These are phyloP conservation scores for Ceratocystis smalleyi DNA, from an alignment of 2,329 filamentous ascomycete species.

Conservation along the genomic window DNA sequence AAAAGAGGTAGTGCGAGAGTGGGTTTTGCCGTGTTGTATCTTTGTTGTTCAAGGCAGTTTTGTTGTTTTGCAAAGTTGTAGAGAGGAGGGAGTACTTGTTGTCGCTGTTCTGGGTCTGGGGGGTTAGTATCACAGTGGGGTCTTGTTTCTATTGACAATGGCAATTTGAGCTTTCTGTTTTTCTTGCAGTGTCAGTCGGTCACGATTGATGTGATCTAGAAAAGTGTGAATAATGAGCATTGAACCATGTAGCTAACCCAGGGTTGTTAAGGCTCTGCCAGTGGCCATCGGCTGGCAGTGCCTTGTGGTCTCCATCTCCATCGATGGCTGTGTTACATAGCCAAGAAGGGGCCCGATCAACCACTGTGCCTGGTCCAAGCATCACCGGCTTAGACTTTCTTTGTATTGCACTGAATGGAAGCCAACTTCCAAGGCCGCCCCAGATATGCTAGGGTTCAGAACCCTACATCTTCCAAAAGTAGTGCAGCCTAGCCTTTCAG, in stretches of 20 bases:
- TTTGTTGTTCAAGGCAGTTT: neutral
- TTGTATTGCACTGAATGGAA: too few relatives aligned
- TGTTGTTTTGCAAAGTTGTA: neutral
- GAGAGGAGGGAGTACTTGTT: neutral
- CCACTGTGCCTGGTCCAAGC: too few relatives aligned
- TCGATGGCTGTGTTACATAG: neutral
- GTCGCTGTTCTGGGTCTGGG: slow-evolving; percentile 4
- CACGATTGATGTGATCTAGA: neutral
- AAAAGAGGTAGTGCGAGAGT: neutral
- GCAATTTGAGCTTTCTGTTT: neutral
- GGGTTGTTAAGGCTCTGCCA: neutral
- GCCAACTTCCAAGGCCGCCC: too few relatives aligned
- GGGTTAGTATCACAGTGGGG: neutral
- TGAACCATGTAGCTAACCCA: neutral
- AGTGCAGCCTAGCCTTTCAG: neutral
- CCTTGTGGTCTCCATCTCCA: too few relatives aligned
- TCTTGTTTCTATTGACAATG: slow-evolving; percentile 13
- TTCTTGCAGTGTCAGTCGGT: neutral
- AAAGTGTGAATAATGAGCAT: too few relatives aligned
- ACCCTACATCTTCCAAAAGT: neutral
- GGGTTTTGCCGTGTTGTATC: slow-evolving; percentile 4
- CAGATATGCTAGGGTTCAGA: neutral
- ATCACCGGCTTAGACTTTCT: too few relatives aligned
- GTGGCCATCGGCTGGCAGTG: neutral
- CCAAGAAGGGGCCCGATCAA: neutral